These are phyloP conservation scores for Xylariales sp. DNA, from an alignment of 2,329 filamentous ascomycete species.

Conservation along the genomic window DNA sequence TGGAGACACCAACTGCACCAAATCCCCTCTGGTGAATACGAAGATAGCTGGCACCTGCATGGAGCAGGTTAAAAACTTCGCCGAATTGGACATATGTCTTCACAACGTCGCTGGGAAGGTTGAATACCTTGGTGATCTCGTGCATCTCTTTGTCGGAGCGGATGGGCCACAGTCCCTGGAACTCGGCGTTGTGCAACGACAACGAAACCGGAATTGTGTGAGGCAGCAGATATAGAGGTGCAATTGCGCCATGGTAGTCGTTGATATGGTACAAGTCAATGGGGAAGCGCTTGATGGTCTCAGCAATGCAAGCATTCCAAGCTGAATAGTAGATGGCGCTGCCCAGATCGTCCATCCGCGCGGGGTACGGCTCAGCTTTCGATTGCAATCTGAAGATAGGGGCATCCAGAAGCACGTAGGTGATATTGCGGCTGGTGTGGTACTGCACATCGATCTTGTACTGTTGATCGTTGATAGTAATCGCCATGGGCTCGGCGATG, in stretches of 20 bases:
- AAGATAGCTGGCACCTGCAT: constrained; percentile 62
- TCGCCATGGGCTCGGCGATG: constrained; percentile 55
- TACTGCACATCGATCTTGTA: constrained; percentile 63
- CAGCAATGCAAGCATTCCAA: constrained; percentile 67
- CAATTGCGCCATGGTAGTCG: constrained; percentile 60
- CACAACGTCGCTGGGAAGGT: constrained; percentile 52
- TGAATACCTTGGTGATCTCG: constrained; percentile 63
- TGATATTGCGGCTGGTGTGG: constrained; percentile 60
- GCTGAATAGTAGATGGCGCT: constrained; percentile 65
- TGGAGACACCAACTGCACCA: constrained; percentile 63
- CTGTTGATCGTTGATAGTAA: constrained; percentile 55
- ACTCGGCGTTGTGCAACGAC: constrained; percentile 66
- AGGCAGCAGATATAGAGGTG: constrained; percentile 61
- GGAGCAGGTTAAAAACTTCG: constrained; percentile 64
- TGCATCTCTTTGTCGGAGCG: constrained; percentile 54
- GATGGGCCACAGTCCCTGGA: constrained; percentile 67
- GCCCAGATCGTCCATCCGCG: constrained; percentile 66
- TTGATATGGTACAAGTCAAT: constrained; percentile 64
- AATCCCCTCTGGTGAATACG: constrained; percentile 64
- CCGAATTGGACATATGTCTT: constrained; percentile 62
- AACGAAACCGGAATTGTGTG: constrained; percentile 57
- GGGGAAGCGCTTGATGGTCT: constrained; percentile 57
- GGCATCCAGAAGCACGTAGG: constrained; percentile 63
- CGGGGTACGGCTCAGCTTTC: constrained; percentile 59
- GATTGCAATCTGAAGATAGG: constrained; percentile 63